A percentile compares a stretch with the other conserved stretches of the same genome.
Conservation (phyloP, 345 rosid species). For the Geranium rotundifolium region DNA sequence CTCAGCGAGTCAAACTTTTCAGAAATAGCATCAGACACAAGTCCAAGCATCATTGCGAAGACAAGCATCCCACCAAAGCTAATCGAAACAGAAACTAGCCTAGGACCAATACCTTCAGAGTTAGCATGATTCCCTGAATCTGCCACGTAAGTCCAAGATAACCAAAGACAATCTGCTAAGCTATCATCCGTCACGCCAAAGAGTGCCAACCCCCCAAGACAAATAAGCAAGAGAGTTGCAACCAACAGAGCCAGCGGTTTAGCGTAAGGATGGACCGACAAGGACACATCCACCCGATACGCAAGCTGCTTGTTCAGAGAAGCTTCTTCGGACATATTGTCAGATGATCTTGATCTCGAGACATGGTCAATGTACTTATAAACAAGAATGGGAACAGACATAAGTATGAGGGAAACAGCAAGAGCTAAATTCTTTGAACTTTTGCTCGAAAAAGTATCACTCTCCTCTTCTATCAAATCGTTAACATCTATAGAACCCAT, state of each 20-base stretch:
- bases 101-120: slow-evolving; percentile 57
- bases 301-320: slow-evolving; percentile 47
- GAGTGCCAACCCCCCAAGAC: slow-evolving; percentile 59
- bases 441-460: slow-evolving; percentile 16
- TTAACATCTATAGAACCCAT: slow-evolving; percentile 14
- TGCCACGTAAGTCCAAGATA: slow-evolving; percentile 62
- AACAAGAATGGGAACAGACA: slow-evolving; percentile 34
- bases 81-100: slow-evolving; percentile 59
- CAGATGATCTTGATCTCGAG: slow-evolving; percentile 38
- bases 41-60: slow-evolving; percentile 78
- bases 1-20: slow-evolving; percentile 66
- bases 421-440: slow-evolving; percentile 42
- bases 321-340: slow-evolving; percentile 36
- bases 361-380: slow-evolving; percentile 39
- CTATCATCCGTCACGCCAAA: slow-evolving; percentile 51
- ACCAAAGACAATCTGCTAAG: slow-evolving; percentile 61
- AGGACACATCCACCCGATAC: slow-evolving; percentile 35
- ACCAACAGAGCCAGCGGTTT: slow-evolving; percentile 52
- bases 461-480: slow-evolving; percentile 14
- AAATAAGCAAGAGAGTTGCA: slow-evolving; percentile 52
- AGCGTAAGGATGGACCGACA: slow-evolving; percentile 63
- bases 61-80: slow-evolving; percentile 80
- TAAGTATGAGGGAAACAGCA: slow-evolving; percentile 28
- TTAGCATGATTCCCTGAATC: slow-evolving; percentile 60
- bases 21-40: slow-evolving; percentile 65